These are phyloP conservation scores for Globisporangium irregulare DNA, from an alignment of 352 stramenopile genomes.

Conservation along the genomic window DNA sequence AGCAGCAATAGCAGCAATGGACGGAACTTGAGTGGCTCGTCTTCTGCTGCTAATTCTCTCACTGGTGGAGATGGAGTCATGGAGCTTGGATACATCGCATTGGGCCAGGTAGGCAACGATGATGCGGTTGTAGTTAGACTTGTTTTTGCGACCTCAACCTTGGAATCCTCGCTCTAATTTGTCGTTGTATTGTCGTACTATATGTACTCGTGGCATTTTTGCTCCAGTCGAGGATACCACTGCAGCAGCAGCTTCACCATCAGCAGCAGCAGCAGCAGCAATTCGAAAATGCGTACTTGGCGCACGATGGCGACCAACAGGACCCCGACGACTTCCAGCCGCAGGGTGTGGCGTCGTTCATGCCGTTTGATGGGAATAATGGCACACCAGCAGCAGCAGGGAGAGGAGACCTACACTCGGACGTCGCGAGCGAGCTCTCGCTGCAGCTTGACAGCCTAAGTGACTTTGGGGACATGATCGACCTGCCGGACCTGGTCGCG, in stretches of 20 bases:
- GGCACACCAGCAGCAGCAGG: not conserved
- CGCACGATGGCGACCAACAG: not conserved
- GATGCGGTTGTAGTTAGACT: not conserved
- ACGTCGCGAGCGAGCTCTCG: constrained; percentile 26
- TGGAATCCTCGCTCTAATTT: not conserved
- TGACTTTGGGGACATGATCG: constrained; percentile 56
- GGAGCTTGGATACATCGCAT: not conserved
- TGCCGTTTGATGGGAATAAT: constrained; percentile 16
- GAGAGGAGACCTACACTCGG: constrained; percentile 25
- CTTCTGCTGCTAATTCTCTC: not conserved
- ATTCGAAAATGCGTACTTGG: constrained; percentile 5
- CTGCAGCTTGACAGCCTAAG: constrained; percentile 48
- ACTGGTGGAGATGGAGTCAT: not conserved
- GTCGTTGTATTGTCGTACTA: constrained; percentile 1
- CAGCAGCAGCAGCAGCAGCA: constrained; percentile 5
- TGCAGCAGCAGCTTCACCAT: not conserved
- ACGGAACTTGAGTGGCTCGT: not conserved
- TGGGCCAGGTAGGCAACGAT: constrained; percentile 3
- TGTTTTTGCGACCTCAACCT: not conserved
- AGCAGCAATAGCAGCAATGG: not conserved
- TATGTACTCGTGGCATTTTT: not conserved
- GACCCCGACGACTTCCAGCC: not conserved
- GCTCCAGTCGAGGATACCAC: constrained; percentile 5
- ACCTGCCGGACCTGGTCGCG: constrained; percentile 50
- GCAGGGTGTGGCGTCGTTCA: constrained; percentile 2